A percentile compares a stretch with the other conserved stretches of the same genome.
Evolutionary conservation across 257 asterid genomes (phyloP).

Genomic region (Rhazya stricta): DNA sequence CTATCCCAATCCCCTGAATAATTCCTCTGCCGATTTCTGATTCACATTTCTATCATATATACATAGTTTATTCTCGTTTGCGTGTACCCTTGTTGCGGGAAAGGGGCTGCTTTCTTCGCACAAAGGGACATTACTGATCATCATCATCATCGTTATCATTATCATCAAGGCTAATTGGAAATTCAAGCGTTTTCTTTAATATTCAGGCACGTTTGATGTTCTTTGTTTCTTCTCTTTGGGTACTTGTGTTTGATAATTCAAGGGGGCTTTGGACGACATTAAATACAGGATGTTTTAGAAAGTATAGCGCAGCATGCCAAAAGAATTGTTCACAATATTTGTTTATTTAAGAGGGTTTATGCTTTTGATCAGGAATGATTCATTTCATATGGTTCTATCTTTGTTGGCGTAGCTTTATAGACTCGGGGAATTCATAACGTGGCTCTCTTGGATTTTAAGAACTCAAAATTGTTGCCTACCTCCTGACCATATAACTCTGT

Average conservation of each 20-base stretch:
- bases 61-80: background rate
- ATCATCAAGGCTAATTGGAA: background rate
- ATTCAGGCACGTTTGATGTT: constrained; percentile 2
- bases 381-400: background rate
- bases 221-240: background rate
- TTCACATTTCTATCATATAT: background rate
- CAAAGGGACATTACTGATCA: background rate
- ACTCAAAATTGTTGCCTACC: background rate
- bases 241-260: background rate
- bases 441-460: background rate
- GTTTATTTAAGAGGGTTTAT: background rate
- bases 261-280: too few species aligned
- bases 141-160: too few species aligned
- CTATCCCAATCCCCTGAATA: constrained; percentile 17
- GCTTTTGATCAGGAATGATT: background rate
- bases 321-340: background rate
- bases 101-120: background rate
- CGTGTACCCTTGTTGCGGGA: background rate
- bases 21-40: background rate
- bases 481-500: background rate
- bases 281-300: background rate
- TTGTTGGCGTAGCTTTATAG: background rate
- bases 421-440: background rate
- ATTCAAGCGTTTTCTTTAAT: background rate
- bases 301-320: background rate